phyloP scores from a whole-genome alignment of 108 stramenopile species.

The Cylindrotheca closterium region DNA sequence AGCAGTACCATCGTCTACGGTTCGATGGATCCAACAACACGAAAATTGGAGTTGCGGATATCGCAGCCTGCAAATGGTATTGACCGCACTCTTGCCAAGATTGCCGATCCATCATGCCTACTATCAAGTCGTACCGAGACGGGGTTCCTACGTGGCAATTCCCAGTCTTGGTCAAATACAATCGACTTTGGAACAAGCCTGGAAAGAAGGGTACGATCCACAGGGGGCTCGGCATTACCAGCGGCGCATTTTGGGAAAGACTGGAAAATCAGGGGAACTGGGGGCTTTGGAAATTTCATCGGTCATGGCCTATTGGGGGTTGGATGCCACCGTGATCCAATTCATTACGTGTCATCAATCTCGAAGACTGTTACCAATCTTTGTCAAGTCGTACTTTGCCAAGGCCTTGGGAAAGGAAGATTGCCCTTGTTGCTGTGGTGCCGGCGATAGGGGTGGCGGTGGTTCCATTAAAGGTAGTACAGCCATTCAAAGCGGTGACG shows the following conservation, averaged over 20 bases:
- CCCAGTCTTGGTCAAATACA: conserved; percentile 61
- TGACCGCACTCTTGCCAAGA: conserved; percentile 52
- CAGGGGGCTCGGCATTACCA: conserved; percentile 65
- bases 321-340: conserved; percentile 78
- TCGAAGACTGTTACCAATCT: conserved; percentile 42
- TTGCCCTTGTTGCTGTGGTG: conserved; percentile 13
- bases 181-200: conserved; percentile 52
- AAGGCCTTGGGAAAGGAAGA: conserved; percentile 7
- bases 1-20: not conserved
- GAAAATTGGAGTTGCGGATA: conserved; percentile 84
- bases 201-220: conserved; percentile 69
- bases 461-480: not conserved
- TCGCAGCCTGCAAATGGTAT: conserved; percentile 80
- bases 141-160: conserved; percentile 33
- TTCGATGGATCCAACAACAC: conserved; percentile 53
- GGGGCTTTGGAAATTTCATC: conserved; percentile 81
- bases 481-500: not conserved
- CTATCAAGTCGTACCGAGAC: conserved; percentile 14
- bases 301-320: conserved; percentile 48
- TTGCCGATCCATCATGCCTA: conserved; percentile 36
- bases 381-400: conserved; percentile 62
- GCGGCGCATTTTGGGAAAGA: conserved; percentile 41
- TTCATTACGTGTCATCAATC: conserved; percentile 58
- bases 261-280: conserved; percentile 36
- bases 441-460: not conserved